A percentile compares a stretch with the other conserved stretches of the same genome.
Evolutionary conservation across 2,329 filamentous ascomycete genomes (phyloP).

Genomic region (Talaromyces albobiverticillius): DNA sequence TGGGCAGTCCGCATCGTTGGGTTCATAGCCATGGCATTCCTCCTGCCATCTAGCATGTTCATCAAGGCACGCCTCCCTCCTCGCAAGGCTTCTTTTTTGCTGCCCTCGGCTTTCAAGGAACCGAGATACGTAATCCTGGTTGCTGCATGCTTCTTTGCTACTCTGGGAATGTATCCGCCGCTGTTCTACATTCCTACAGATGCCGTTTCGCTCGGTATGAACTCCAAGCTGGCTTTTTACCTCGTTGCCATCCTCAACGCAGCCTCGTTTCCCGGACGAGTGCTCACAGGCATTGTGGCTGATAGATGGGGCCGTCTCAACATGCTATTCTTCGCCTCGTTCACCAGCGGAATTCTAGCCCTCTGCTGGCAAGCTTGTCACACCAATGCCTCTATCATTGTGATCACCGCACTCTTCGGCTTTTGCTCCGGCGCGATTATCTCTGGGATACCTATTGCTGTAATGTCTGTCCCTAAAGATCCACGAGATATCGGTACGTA

Average conservation of each 20-base stretch:
- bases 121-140: constrained; percentile 20
- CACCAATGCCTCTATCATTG: constrained; percentile 27
- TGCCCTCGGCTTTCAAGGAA: constrained; percentile 22
- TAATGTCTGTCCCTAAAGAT: constrained; percentile 16
- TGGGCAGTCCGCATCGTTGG: constrained; percentile 58
- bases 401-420: constrained; percentile 29
- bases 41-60: constrained; percentile 35
- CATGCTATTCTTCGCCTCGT: constrained; percentile 21
- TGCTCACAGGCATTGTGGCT: constrained; percentile 30
- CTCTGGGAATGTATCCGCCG: constrained; percentile 27
- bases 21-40: constrained; percentile 39
- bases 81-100: constrained; percentile 29
- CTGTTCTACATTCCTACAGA: constrained; percentile 32
- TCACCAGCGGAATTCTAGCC: constrained; percentile 26
- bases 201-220: constrained; percentile 22
- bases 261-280: constrained; percentile 31
- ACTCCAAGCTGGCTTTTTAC: constrained; percentile 23
- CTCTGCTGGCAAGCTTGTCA: constrained; percentile 26
- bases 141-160: constrained; percentile 21
- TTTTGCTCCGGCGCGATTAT: constrained; percentile 34
- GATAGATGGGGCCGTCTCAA: constrained; percentile 33
- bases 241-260: constrained; percentile 30
- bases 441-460: constrained; percentile 17
- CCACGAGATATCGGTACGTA: constrained; percentile 20
- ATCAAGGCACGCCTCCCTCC: constrained; percentile 23